Base-by-base conservation (phyloP, 2,329 filamentous ascomycete species). In the Apiospora kogelbergensis region DNA sequence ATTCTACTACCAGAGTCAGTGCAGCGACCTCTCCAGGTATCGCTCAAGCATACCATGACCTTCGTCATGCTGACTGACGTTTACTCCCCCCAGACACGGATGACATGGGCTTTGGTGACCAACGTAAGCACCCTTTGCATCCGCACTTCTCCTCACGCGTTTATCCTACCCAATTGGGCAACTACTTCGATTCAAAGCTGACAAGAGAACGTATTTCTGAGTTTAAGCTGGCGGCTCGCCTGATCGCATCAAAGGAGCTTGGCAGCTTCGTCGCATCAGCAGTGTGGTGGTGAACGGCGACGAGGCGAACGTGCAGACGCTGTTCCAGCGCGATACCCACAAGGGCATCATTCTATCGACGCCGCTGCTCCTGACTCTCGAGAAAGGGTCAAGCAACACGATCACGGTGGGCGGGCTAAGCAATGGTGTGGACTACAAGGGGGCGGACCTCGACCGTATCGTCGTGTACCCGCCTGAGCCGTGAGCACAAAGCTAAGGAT, bases 321-420 rank as follows among this genome's bases (percentile, higher is more conserved):
- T 88, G 24, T 86, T 82, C 72, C 84, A 87, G 77, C 78, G 84
- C 24, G 85, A 87, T 70, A 86, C 85, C 0, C 84, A 88, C 73
- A 90, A 90, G 78, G 86, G 88, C 0, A 84, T 90, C 15, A 83
- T 90, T 26, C 72, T 90, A 2, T 88, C 86, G 6, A 85, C 88
- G 0, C 86, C 88, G 5, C 78, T 90, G 40, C 78, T 85, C 68
- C 71, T 90, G 68, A 84, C 83, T 0, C 76, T 90, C 20, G 79
- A 85, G 41, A 82, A 87, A 74, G 87, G 88, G 0, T 70, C 65
- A 2, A 80, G 78, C 13, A 86, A 88, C 70, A 86, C 81, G 0
- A 88, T 90, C 66, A 86, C 84, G 1, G 81, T 90, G 30, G 87
- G 88, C 0, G 88, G 88, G 0, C 70, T 90, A 63, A 81, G 77